Evolutionary conservation across 257 asterid genomes (phyloP).

Genomic region (Ilex aquifolium): DNA sequence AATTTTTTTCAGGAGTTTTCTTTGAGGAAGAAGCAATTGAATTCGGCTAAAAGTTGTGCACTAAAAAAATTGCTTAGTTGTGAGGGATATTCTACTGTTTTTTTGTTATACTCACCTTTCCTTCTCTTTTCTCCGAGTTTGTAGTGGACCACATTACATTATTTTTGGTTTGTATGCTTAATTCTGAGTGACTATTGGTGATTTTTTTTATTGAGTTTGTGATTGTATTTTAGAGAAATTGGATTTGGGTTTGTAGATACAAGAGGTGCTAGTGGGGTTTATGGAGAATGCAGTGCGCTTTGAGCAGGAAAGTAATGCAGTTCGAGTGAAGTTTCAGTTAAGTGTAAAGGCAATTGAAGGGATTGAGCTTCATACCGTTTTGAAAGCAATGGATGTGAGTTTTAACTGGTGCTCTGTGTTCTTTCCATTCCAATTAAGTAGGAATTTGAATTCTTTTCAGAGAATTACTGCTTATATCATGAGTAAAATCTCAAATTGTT

Average conservation of each 20-base stretch:
- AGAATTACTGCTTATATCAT: too few relatives aligned
- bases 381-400: conserved; percentile 91
- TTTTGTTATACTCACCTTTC: too few relatives aligned
- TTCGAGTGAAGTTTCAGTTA: conserved; percentile 47
- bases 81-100: too few relatives aligned
- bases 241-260: conserved; percentile 76
- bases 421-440: neutral
- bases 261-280: conserved; percentile 58
- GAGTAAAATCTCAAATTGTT: neutral
- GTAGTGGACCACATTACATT: too few relatives aligned
- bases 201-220: conserved; percentile 30
- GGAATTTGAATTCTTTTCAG: neutral
- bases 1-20: too few relatives aligned
- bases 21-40: too few relatives aligned
- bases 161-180: neutral
- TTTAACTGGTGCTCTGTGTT: conserved; percentile 6
- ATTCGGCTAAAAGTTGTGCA: too few relatives aligned
- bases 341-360: conserved; percentile 39
- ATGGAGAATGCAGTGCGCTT: conserved; percentile 69
- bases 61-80: too few relatives aligned
- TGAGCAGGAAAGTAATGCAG: conserved; percentile 42
- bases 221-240: conserved; percentile 50
- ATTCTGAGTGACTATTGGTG: conserved; percentile 12
- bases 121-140: too few relatives aligned
- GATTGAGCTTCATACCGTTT: conserved; percentile 60